A percentile compares a stretch with the other conserved stretches of the same genome.
Conservation (phyloP, 768 basidiomycete species). For the Paxillus rubicundulus region DNA sequence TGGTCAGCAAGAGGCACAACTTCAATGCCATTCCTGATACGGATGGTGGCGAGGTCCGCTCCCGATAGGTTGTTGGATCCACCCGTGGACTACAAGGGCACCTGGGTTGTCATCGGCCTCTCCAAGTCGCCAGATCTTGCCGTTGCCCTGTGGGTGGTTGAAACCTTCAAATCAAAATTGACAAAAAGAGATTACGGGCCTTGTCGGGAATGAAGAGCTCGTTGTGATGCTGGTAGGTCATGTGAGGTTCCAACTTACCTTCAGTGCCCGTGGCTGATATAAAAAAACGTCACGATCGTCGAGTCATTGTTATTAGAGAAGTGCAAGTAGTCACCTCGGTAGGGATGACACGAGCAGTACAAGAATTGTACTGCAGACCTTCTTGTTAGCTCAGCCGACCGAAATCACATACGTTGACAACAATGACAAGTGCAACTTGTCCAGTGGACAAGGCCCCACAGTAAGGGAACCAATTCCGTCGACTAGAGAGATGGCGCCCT, state of each 20-base stretch:
- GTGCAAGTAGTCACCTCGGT: conserved; percentile 38
- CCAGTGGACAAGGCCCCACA: conserved; percentile 50
- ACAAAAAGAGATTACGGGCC: conserved; percentile 35
- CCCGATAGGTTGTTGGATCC: conserved; percentile 58
- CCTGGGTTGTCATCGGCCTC: conserved; percentile 39
- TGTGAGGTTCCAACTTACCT: conserved; percentile 60
- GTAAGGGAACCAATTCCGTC: conserved; percentile 52
- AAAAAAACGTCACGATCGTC: conserved; percentile 55
- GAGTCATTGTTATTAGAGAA: conserved; percentile 30
- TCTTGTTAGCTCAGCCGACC: background rate
- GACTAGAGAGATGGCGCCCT: conserved; percentile 46
- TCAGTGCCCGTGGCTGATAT: conserved; percentile 28
- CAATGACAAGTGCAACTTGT: conserved; percentile 57
- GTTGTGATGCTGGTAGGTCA: conserved; percentile 51
- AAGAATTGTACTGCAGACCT: conserved; percentile 44
- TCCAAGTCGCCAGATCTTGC: conserved; percentile 66
- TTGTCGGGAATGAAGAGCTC: conserved; percentile 68
- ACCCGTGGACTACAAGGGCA: conserved; percentile 54
- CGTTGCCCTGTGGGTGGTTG: conserved; percentile 47
- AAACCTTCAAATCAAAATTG: background rate
- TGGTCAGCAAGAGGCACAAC: background rate
- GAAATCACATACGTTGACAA: conserved; percentile 54
- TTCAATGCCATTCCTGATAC: conserved; percentile 36
- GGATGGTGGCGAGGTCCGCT: conserved; percentile 60
- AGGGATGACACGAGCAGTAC: conserved; percentile 53